Evolutionary conservation across 148 eudicot genomes (phyloP), one percentile per base, ranked within the genome.

Genomic region (Cornus suecica): DNA sequence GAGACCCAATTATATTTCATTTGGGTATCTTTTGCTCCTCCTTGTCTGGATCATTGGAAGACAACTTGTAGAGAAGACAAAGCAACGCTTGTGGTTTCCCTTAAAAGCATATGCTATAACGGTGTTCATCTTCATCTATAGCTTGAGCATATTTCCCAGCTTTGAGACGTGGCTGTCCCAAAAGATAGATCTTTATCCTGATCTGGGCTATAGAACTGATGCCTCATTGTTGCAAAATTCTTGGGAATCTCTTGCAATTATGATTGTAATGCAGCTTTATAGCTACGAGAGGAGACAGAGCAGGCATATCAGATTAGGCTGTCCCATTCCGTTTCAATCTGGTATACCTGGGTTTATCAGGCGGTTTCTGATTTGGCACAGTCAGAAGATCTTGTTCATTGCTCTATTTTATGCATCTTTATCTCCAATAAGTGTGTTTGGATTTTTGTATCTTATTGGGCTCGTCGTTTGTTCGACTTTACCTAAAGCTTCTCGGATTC

Each of bases 201-300:
- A 84, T 78, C 82, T 93, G 69, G 98, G 99, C 54, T 95, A 87
- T 79, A 85, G 86, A 41, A 80, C 90, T 61, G 85, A 91, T 76
- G 87, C 93, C 80, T 88, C 91, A 42, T 80, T 93, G 72, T 76
- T 92, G 80, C 68, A 93, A 75, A 95, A 95, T 89, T 85, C 88
- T 22, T 93, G 90, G 90, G 94, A 95, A 77, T 91, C 99, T 60
- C 82, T 95, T 56, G 99, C 99, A 76, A 82, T 93, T 71, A 78
- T 93, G 85, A 86, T 93, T 79, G 99, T 93, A 69, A 95, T 95
- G 99, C 99, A 95, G 84, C 97, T 95, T 74, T 95, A 93, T 81
- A 95, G 97, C 84, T 95, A 95, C 54, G 99, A 93, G 83, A 87
- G 99, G 81, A 88, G 97, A 78, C 91, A 95, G 81, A 95, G 92